Percentiles rank a stretch among this genome's conserved stretches.
Conservation (phyloP, 2,329 filamentous ascomycete species). For the Dothideomycetes sp. region DNA sequence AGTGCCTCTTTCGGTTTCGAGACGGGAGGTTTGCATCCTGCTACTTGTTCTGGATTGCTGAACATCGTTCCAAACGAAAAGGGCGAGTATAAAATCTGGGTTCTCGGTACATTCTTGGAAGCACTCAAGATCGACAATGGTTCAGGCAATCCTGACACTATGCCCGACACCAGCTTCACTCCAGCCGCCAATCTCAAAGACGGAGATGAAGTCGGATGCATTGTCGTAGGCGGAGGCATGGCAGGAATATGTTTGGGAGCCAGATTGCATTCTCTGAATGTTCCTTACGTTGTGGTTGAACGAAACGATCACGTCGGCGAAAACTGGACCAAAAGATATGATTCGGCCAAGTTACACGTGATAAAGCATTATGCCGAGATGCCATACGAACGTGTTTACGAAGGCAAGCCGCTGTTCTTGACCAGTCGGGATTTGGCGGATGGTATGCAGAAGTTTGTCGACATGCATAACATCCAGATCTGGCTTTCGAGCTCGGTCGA, state of each 20-base stretch:
- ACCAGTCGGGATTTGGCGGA: conserved; percentile 18
- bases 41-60: conserved; percentile 27
- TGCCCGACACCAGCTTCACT: conserved; percentile 1
- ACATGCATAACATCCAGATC: conserved; percentile 30
- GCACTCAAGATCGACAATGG: conserved; percentile 29
- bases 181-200: conserved; percentile 12
- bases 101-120: conserved; percentile 29
- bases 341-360: conserved; percentile 34
- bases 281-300: conserved; percentile 38
- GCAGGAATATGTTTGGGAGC: conserved; percentile 36
- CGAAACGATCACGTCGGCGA: conserved; percentile 34
- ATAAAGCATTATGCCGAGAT: conserved; percentile 33
- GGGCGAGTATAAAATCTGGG: conserved; percentile 32
- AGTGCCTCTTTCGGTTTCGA: conserved; percentile 24
- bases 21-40: conserved; percentile 18
- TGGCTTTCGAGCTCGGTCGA: conserved; percentile 31
- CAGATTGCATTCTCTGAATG: conserved; percentile 34
- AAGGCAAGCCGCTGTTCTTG: conserved; percentile 16
- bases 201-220: conserved; percentile 21
- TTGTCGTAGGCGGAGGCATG: conserved; percentile 36
- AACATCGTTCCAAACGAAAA: conserved; percentile 26
- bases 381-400: conserved; percentile 22
- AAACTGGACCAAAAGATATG: conserved; percentile 39
- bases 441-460: conserved; percentile 7
- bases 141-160: conserved; percentile 19